Evolutionary conservation across 352 stramenopile species (phyloP).

Genomic region (Phytophthora litchii): DNA sequence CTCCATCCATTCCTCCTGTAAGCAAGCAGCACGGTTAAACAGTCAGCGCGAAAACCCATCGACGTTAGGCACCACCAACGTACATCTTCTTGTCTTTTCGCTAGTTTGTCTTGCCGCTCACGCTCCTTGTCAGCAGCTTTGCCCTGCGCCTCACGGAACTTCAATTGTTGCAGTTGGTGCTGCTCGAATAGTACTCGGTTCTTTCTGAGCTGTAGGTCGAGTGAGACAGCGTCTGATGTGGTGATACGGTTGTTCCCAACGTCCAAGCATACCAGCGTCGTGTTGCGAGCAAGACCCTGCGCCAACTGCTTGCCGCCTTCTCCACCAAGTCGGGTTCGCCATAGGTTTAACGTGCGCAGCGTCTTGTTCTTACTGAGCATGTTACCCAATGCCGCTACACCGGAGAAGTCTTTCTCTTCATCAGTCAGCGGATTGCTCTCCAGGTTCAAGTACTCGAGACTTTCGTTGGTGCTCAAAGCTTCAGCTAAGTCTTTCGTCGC

Average conservation of each 20-base stretch:
- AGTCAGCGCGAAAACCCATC: not conserved
- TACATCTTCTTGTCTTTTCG: conserved; percentile 67
- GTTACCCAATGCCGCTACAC: conserved; percentile 51
- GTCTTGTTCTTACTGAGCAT: conserved; percentile 70
- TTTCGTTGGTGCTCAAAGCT: conserved; percentile 58
- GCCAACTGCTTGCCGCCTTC: conserved; percentile 74
- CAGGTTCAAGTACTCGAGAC: conserved; percentile 63
- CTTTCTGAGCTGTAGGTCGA: conserved; percentile 52
- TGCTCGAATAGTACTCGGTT: conserved; percentile 59
- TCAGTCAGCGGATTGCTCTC: conserved; percentile 83
- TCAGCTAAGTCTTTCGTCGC: conserved; percentile 60
- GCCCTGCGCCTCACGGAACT: conserved; percentile 54
- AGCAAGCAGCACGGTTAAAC: conserved; percentile 5
- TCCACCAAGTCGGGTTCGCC: conserved; percentile 69
- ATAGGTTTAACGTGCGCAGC: conserved; percentile 75
- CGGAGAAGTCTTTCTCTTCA: conserved; percentile 79
- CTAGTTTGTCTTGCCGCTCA: conserved; percentile 48
- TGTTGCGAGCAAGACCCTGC: conserved; percentile 59
- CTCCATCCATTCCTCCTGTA: conserved; percentile 77
- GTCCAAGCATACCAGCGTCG: conserved; percentile 71
- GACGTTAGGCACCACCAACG: not conserved
- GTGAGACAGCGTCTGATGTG: conserved; percentile 49
- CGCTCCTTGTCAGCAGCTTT: conserved; percentile 57
- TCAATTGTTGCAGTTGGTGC: conserved; percentile 46
- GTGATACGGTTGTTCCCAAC: conserved; percentile 81